Conservation (phyloP, 208 protist species). For the Leishmania mexicana region DNA sequence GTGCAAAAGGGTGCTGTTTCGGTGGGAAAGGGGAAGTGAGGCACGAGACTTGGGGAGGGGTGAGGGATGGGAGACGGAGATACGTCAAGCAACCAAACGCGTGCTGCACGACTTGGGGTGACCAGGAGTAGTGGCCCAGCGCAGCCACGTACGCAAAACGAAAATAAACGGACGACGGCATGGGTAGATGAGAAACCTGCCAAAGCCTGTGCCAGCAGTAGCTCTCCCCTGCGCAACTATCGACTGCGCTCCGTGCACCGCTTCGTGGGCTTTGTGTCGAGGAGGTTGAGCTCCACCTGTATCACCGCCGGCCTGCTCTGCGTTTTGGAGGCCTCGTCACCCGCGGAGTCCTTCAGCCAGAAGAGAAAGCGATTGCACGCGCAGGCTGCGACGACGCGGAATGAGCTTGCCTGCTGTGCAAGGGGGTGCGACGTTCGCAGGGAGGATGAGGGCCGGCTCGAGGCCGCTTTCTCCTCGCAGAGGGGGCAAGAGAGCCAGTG, state of each 20-base stretch:
- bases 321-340: neutral
- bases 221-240: neutral
- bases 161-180: neutral
- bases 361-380: constrained; percentile 14
- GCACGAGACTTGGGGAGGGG: neutral
- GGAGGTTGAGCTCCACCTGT: constrained; percentile 8
- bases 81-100: neutral
- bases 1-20: neutral
- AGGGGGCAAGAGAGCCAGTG: constrained; percentile 1
- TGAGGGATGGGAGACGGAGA: neutral
- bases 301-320: constrained; percentile 7
- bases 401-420: neutral
- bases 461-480: neutral
- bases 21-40: neutral
- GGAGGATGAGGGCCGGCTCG: neutral
- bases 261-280: constrained; percentile 3
- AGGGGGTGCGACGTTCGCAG: neutral
- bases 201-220: too few species aligned
- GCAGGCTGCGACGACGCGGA: constrained; percentile 3
- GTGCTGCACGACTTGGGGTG: neutral
- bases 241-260: constrained; percentile 14
- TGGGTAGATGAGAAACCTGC: neutral
- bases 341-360: constrained; percentile 8
- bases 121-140: neutral
- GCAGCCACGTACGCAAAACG: neutral